phyloP scores from a whole-genome alignment of 192 early-diverging fungal genomes.

The Coemansia interrupta region DNA sequence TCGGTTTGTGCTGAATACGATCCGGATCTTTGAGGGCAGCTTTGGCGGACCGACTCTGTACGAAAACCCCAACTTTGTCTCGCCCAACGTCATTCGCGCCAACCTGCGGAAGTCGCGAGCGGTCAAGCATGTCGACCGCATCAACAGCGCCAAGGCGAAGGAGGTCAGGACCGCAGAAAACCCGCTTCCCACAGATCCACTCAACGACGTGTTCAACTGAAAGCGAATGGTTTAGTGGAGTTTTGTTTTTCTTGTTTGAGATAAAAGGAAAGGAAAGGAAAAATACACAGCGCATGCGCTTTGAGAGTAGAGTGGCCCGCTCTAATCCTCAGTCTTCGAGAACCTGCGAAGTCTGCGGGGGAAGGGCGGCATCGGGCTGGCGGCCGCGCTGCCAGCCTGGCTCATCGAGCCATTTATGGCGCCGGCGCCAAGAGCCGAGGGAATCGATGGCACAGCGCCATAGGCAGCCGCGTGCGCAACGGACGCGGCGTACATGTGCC shows the following conservation, averaged over 20 bases:
- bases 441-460: conserved; percentile 26
- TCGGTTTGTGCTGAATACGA: conserved; percentile 88
- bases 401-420: conserved; percentile 1
- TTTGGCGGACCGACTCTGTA: conserved; percentile 91
- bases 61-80: conserved; percentile 84
- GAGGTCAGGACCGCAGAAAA: conserved; percentile 28
- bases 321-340: conserved; percentile 26
- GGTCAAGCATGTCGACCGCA: conserved; percentile 34
- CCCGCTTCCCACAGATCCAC: conserved; percentile 46
- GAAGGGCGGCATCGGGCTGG: conserved; percentile 22
- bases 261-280: conserved; percentile 3
- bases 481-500: conserved; percentile 37
- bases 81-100: conserved; percentile 58
- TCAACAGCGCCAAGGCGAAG: conserved; percentile 21
- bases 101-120: conserved; percentile 27
- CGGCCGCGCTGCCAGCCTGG: conserved; percentile 8
- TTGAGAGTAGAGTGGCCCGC: not conserved
- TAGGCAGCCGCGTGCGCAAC: conserved; percentile 7
- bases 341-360: conserved; percentile 36
- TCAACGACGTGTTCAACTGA: conserved; percentile 48
- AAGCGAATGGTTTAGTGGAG: not conserved
- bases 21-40: conserved; percentile 91
- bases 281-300: not conserved
- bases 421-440: conserved; percentile 16
- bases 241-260: not conserved